Evolutionary conservation across 2,329 filamentous ascomycete species (phyloP).

Genomic region (Fusarium nisikadoi): DNA sequence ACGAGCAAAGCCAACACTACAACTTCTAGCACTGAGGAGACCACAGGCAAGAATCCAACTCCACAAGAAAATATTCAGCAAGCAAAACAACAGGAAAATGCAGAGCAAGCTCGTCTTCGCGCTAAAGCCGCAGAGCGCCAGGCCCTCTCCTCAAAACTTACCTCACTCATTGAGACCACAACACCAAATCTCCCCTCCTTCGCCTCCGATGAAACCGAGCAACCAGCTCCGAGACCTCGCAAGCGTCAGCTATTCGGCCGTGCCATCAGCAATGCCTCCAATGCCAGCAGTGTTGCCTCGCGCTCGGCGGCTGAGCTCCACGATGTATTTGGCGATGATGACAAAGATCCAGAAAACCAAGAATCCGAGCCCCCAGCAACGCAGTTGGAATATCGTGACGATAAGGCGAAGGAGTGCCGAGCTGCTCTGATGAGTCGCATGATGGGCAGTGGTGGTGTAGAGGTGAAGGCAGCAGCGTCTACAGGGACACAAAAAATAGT

Average conservation of each 20-base stretch:
- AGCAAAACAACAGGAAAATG: conserved; percentile 25
- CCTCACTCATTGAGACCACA: conserved; percentile 54
- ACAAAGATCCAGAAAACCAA: conserved; percentile 38
- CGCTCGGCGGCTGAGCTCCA: conserved; percentile 50
- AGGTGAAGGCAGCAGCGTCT: conserved; percentile 25
- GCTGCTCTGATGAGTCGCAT: conserved; percentile 59
- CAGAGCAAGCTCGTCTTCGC: conserved; percentile 42
- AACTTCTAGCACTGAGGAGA: conserved; percentile 3
- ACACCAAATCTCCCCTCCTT: conserved; percentile 30
- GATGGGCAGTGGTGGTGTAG: conserved; percentile 41
- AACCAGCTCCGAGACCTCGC: conserved; percentile 42
- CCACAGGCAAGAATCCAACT: neutral
- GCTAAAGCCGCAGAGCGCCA: conserved; percentile 53
- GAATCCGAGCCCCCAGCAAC: conserved; percentile 56
- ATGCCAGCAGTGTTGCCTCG: conserved; percentile 59
- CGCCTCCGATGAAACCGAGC: conserved; percentile 26
- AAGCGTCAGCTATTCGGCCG: conserved; percentile 66
- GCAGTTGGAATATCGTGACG: conserved; percentile 65
- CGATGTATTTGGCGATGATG: conserved; percentile 36
- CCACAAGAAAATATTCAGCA: conserved; percentile 6
- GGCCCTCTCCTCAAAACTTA: conserved; percentile 55
- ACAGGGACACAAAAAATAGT: conserved; percentile 8
- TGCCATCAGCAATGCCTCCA: conserved; percentile 67
- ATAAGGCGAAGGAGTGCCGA: conserved; percentile 58
- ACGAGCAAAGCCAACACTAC: conserved; percentile 20